Base-by-base conservation (phyloP, 1,139 yeast species). In the Blastobotrys malaysiensis region DNA sequence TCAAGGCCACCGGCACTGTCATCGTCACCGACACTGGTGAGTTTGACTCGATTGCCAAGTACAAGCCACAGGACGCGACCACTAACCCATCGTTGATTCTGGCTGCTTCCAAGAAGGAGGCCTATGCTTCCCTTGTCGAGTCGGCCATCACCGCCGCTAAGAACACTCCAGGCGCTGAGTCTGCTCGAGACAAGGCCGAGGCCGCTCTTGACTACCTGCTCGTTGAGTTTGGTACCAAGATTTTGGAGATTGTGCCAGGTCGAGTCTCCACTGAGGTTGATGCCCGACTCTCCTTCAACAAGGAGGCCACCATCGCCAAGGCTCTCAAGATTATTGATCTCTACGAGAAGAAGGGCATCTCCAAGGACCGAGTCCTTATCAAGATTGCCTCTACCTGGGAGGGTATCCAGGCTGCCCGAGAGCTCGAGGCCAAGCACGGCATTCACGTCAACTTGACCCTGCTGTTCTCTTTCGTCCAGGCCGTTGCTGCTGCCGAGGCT, bases 11-110 rank as follows among this genome's bases (percentile, higher is more conserved):
- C 58, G 98, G 98, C 67, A 93, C 99, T 65, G 85, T 82, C 65
- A 96, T 93, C 69, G 99, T 93, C 71, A 88, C 99, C 64, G 99
- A 93, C 79, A 91, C 98, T 61, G 99, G 99, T 79, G 99, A 93
- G 76, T 93, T 93, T 72, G 98, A 90, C 75, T 74, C 95, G 63
- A 93, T 93, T 72, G 97, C 97, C 71, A 89, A 90, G 77, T 93
- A 87, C 80, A 89, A 93, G 69, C 99, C 99, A 65, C 98, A 93
- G 79, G 99, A 93, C 76, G 97, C 99, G 63, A 93, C 99, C 70
- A 93, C 99, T 74, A 93, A 93, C 80, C 99, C 99, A 65, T 91
- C 99, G 49, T 81, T 93, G 78, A 93, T 93, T 70, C 81, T 95
- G 69, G 98, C 98, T 63, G 99, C 99, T 60, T 72, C 98, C 59